Base-by-base conservation (phyloP, 2,329 filamentous ascomycete species). In the Hawksworthiomyces lignivorus region DNA sequence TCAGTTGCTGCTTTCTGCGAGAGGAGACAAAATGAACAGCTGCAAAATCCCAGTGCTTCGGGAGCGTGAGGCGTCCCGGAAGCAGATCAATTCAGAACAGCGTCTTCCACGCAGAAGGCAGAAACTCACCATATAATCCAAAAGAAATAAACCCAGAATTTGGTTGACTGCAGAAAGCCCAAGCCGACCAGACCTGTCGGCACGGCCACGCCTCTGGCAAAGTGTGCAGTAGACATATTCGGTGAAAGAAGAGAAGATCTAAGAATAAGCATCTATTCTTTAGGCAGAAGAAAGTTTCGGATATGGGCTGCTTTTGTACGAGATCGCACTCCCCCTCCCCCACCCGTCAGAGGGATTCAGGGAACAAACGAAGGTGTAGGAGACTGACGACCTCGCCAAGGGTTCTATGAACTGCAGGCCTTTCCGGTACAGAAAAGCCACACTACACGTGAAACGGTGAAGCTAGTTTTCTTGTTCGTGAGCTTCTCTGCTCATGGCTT, bases 121-220 rank as follows among this genome's bases (percentile, higher is more conserved):
- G 20, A n/a, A 31, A 33, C 40, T 26, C 65, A 75, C 72, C 70
- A 75, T 27, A 74, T 53, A 22, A 61, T 52, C 54, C 50, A 66
- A 45, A 53, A 58, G 14, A 61, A 50, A 45, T 56, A 65, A 44
- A 61, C 55, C 71, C 72, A 75, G 48, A 73, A 73, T 4, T 50
- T 60, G 15, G 67, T 58, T 18, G 70, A 70, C 43, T 62, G 55
- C 50, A 62, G 54, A 44, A 72, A 64, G 41, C 30, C 31, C 14
- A 38, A 27, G 10, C 30, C 22, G 7, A 30, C 24, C 28, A 39
- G 19, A 22, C 29, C 29, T 14, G 18, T 5, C 15, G 36, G 42
- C 27, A 36, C 11, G 10, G 34, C 9, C 11, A 38, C 14, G 8
- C 30, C 33, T 15, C 17, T 36, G 21, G 28, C n/a, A 15, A 36